phyloP scores from a whole-genome alignment of 2,329 filamentous ascomycete genomes.

The Colletotrichum australisinense region DNA sequence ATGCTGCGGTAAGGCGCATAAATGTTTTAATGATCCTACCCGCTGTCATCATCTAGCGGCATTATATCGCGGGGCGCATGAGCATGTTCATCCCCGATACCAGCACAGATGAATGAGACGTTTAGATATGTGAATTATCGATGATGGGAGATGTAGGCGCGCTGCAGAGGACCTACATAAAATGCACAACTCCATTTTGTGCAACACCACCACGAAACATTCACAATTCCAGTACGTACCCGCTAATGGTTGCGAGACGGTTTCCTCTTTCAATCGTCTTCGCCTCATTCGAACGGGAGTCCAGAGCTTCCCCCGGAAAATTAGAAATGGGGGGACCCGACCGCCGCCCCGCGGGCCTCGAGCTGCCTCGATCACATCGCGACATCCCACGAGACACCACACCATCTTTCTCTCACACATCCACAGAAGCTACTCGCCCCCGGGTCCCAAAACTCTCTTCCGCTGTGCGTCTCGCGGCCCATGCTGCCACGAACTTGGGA shows the following conservation, averaged over 20 bases:
- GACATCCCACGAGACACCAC: constrained; percentile 21
- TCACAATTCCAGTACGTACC: neutral
- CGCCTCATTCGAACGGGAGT: neutral
- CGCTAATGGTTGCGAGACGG: neutral
- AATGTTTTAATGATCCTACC: neutral
- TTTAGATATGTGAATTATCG: neutral
- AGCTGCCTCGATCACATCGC: constrained; percentile 4
- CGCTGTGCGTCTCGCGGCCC: constrained; percentile 2
- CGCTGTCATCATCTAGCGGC: neutral
- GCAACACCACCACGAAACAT: neutral
- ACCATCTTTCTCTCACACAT: constrained; percentile 1
- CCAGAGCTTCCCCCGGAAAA: neutral
- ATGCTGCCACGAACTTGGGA: constrained; percentile 10
- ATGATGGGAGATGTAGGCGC: neutral
- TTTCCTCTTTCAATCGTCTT: neutral
- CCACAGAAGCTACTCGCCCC: neutral
- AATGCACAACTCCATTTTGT: neutral
- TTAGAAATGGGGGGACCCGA: neutral
- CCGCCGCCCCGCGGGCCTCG: neutral
- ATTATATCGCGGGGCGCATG: neutral
- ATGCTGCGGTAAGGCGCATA: neutral
- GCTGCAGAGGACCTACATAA: neutral
- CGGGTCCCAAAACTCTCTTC: neutral
- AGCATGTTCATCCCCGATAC: neutral
- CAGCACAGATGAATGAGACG: neutral